A percentile compares a stretch with the other conserved stretches of the same genome.
Evolutionary conservation across 495 filamentous ascomycete genomes (phyloP).

Genomic region (Elaphomyces granulatus): DNA sequence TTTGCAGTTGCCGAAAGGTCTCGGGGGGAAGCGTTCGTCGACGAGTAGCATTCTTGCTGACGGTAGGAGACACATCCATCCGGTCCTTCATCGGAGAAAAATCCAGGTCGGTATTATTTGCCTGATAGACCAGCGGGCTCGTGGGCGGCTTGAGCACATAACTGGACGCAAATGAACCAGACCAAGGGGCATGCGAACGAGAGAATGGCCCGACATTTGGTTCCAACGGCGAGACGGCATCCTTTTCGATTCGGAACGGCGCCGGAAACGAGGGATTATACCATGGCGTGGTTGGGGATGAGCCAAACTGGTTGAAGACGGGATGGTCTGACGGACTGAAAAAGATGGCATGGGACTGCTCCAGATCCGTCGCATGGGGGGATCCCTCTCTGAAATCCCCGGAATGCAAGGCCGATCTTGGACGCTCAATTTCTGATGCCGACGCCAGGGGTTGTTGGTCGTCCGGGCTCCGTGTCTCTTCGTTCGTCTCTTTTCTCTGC

Average conservation of each 20-base stretch:
- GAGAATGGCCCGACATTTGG: too few relatives aligned
- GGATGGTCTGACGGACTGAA: constrained; percentile 9
- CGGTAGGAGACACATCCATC: constrained; percentile 18
- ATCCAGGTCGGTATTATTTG: constrained; percentile 74
- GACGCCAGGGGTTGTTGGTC: constrained; percentile 18
- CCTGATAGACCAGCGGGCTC: constrained; percentile 80
- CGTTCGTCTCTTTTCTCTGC: constrained; percentile 7
- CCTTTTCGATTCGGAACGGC: constrained; percentile 7
- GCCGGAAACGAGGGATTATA: constrained; percentile 22
- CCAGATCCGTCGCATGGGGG: constrained; percentile 7
- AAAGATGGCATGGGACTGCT: constrained; percentile 13
- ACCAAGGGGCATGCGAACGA: constrained; percentile 42
- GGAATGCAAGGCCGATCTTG: constrained; percentile 74
- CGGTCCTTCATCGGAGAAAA: constrained; percentile 33
- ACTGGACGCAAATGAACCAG: constrained; percentile 65
- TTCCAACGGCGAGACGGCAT: constrained; percentile 7
- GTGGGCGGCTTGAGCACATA: constrained; percentile 82
- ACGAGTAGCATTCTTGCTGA: constrained; percentile 37
- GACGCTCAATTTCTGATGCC: constrained; percentile 56
- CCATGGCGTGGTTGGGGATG: constrained; percentile 38
- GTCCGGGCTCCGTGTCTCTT: neutral
- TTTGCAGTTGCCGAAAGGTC: constrained; percentile 31
- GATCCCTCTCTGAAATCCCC: constrained; percentile 67
- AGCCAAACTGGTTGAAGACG: constrained; percentile 16
- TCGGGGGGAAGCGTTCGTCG: constrained; percentile 45